These are phyloP conservation scores for Crassisporium funariophilum DNA, from an alignment of 768 basidiomycete genomes.

Conservation along the genomic window DNA sequence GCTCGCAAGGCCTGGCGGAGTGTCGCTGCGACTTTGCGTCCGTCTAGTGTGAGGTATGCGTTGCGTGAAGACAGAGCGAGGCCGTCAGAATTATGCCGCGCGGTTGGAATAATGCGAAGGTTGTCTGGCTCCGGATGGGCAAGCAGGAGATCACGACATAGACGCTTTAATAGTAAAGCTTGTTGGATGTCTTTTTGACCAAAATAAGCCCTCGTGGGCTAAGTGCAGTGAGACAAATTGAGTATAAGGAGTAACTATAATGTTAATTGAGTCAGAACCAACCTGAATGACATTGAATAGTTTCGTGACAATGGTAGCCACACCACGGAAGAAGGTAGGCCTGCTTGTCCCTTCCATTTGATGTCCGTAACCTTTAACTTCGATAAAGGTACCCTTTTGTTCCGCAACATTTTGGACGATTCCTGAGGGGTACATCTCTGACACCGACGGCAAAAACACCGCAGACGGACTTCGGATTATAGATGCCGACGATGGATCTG, in stretches of 20 bases:
- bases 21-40: conserved; percentile 65
- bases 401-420: conserved; percentile 72
- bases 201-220: conserved; percentile 94
- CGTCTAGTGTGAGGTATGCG: conserved; percentile 68
- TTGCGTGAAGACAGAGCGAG: conserved; percentile 94
- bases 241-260: not conserved
- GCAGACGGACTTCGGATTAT: conserved; percentile 49
- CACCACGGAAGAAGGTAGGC: conserved; percentile 93
- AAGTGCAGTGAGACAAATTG: conserved; percentile 9
- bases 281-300: conserved; percentile 93
- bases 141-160: conserved; percentile 81
- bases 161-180: conserved; percentile 77
- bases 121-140: conserved; percentile 70
- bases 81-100: conserved; percentile 60
- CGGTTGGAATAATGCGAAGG: conserved; percentile 88
- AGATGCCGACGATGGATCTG: not conserved
- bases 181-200: conserved; percentile 99
- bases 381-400: conserved; percentile 89
- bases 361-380: conserved; percentile 87
- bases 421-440: conserved; percentile 93
- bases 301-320: conserved; percentile 93
- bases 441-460: conserved; percentile 77
- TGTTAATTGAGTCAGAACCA: conserved; percentile 18
- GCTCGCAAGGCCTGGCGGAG: conserved; percentile 70
- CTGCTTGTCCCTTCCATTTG: conserved; percentile 91